These are phyloP conservation scores for Talinum fruticosum DNA, from an alignment of 148 eudicot genomes.

Conservation along the genomic window DNA sequence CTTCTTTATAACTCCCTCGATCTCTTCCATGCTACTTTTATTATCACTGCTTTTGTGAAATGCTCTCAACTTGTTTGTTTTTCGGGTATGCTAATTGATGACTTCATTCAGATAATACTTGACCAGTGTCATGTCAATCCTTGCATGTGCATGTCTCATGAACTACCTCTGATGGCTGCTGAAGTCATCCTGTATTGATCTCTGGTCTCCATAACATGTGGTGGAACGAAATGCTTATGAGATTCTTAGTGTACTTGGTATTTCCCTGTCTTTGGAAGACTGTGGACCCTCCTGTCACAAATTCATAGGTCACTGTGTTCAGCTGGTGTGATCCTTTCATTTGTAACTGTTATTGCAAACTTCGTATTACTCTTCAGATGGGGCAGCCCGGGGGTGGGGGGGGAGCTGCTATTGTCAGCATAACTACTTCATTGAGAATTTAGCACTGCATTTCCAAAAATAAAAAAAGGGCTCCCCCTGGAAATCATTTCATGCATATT, in stretches of 20 bases:
- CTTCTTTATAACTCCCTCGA: neutral
- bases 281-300: too few relatives aligned
- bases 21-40: neutral
- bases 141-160: too few relatives aligned
- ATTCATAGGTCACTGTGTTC: neutral
- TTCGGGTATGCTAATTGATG: neutral
- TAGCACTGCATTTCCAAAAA: too few relatives aligned
- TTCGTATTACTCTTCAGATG: neutral
- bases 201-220: neutral
- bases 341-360: neutral
- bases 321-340: neutral
- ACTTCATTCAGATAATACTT: neutral
- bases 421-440: too few relatives aligned
- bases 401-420: neutral
- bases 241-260: too few relatives aligned
- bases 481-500: neutral
- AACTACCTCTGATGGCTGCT: too few relatives aligned
- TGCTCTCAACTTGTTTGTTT: neutral
- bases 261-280: too few relatives aligned
- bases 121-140: neutral
- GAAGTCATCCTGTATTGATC: too few relatives aligned
- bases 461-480: neutral
- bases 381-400: neutral
- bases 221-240: neutral
- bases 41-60: neutral